Conservation (phyloP, 352 stramenopile species). For the Phytopythium litorale region DNA sequence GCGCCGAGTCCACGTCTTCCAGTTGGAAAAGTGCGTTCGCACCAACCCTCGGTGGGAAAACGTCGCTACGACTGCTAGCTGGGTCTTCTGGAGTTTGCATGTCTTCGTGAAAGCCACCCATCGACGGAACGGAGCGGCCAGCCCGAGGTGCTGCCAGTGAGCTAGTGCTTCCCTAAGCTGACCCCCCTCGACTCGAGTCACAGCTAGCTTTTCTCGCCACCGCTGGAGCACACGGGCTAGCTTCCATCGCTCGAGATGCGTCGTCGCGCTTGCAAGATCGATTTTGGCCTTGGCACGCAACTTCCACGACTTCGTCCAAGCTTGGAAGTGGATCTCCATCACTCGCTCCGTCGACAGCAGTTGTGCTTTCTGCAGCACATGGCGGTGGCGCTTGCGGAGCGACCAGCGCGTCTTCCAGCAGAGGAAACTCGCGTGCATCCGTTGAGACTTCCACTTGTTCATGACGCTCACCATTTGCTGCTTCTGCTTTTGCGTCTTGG, state of each 20-base stretch:
- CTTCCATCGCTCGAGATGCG: constrained; percentile 1
- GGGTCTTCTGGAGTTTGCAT: background rate
- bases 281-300: background rate
- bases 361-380: constrained; percentile 13
- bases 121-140: constrained; percentile 14
- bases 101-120: constrained; percentile 2
- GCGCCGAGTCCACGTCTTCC: background rate
- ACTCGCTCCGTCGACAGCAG: constrained; percentile 13
- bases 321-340: constrained; percentile 17
- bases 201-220: constrained; percentile 2
- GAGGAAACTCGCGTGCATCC: constrained; percentile 20
- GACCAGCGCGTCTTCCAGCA: constrained; percentile 32
- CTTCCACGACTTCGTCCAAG: constrained; percentile 18
- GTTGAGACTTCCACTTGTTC: constrained; percentile 22
- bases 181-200: background rate
- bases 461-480: constrained; percentile 13
- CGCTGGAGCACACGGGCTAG: constrained; percentile 1
- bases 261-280: background rate
- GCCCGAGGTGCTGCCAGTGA: constrained; percentile 15
- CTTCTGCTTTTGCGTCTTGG: constrained; percentile 11
- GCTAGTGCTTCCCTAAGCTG: constrained; percentile 13
- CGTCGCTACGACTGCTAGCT: background rate
- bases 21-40: background rate
- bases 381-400: constrained; percentile 22
- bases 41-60: background rate